Evolutionary conservation across 306 rosid species (phyloP).

Genomic region (Glycyrrhiza uralensis): DNA sequence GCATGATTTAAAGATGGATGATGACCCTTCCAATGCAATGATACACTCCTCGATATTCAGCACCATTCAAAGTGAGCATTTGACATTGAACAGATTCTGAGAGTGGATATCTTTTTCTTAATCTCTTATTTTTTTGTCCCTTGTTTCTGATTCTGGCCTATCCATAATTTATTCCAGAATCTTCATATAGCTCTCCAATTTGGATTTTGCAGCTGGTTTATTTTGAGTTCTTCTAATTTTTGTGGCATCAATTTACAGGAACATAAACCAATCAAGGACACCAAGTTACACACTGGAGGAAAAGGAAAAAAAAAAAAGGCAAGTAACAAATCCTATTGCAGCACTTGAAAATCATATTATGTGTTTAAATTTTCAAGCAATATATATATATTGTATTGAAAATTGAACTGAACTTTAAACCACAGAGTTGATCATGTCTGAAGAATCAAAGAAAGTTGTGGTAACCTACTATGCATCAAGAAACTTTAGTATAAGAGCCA

Average conservation of each 20-base stretch:
- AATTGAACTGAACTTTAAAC: neutral
- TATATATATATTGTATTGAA: neutral
- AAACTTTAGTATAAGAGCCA: constrained; percentile 40
- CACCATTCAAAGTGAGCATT: constrained; percentile 2
- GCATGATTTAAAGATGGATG: neutral
- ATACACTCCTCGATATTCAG: neutral
- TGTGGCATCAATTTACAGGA: neutral
- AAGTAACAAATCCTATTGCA: neutral
- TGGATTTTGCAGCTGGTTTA: neutral
- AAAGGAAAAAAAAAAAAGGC: neutral
- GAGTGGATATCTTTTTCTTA: neutral
- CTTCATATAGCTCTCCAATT: constrained; percentile 5
- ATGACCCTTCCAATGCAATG: neutral
- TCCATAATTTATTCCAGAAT: neutral
- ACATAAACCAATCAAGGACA: neutral
- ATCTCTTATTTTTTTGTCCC: neutral
- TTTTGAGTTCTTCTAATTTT: neutral
- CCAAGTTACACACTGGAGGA: neutral
- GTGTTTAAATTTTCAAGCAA: neutral
- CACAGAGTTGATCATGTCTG: constrained; percentile 4
- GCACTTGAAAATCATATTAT: neutral
- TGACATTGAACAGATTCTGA: neutral
- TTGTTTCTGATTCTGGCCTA: neutral
- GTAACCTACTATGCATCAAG: constrained; percentile 60
- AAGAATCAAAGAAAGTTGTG: constrained; percentile 41